Evolutionary conservation across 2,329 filamentous ascomycete species (phyloP), one percentile per base, ranked within the genome.

Genomic region (Penicillium sp.): DNA sequence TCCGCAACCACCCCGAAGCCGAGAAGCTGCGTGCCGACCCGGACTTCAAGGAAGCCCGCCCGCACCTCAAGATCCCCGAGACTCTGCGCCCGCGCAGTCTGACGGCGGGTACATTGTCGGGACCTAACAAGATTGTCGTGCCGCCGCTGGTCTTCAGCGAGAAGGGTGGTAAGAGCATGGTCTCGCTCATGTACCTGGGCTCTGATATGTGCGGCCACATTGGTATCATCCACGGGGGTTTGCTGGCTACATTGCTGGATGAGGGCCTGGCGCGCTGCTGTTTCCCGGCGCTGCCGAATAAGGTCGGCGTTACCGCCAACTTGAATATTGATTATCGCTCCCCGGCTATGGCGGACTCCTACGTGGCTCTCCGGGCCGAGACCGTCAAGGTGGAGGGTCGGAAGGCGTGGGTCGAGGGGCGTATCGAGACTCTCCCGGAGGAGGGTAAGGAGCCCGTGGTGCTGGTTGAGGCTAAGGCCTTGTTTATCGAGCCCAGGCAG

Each of bases 401-500:
- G 56, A 97, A 97, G 77, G 92, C 91, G 11, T 96, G 90, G 90
- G 90, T 96, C 1, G 87, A 89, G 74, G 94, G 90, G 1, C 82
- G 84, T 61, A 86, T 97, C 63, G 91, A 96, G 80, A 86, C 89
- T 49, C 73, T 97, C 54, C 82, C 82, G 52, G 74, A 79, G 24
- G 76, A 84, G 30, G 83, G 83, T 8, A 81, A 86, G 71, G 77
- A 80, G 61, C 85, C 86, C 1, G 73, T 80, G 14, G 80, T 92
- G 43, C 71, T 96, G 53, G 90, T 88, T 7, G 89, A 95, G 73
- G 92, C 90, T 0, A 87, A 88, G 67, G 91, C 87, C 2, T 74
- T 99, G 61, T 97, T 95, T 69, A 82, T 97, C 64, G 90, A 94
- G 73, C 92, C 92, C 27, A 92, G 85, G 72, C 83, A 89, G 68